A percentile compares a stretch with the other conserved stretches of the same genome.
Conservation (phyloP, 2,329 filamentous ascomycete genomes). For the Colletotrichum tanaceti region DNA sequence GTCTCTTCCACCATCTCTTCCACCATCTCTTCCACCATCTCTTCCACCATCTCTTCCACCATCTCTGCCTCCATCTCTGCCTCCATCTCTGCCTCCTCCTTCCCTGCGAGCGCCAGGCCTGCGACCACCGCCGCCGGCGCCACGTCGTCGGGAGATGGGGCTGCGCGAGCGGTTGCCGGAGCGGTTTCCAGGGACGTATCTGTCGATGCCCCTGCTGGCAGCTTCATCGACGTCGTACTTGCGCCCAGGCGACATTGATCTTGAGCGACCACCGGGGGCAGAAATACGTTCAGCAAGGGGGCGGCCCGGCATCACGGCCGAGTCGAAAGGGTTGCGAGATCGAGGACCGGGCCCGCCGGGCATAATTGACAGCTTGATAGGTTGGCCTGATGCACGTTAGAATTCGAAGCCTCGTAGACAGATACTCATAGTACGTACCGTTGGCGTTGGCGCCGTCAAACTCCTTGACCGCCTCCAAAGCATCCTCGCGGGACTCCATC, state of each 20-base stretch:
- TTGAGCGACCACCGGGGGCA: constrained; percentile 65
- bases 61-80: constrained; percentile 54
- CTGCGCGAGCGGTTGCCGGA: constrained; percentile 65
- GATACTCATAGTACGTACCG: constrained; percentile 56
- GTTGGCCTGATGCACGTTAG: constrained; percentile 68
- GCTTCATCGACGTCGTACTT: constrained; percentile 66
- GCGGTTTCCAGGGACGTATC: constrained; percentile 76
- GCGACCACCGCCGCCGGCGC: constrained; percentile 58
- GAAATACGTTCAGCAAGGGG: constrained; percentile 72
- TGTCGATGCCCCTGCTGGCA: constrained; percentile 76
- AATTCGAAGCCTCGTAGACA: constrained; percentile 9
- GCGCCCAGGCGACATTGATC: constrained; percentile 68
- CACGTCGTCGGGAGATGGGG: constrained; percentile 66
- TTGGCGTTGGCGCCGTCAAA: constrained; percentile 93
- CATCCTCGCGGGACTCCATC: constrained; percentile 78
- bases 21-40: constrained; percentile 52
- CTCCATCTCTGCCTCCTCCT: constrained; percentile 50
- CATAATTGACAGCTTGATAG: constrained; percentile 79
- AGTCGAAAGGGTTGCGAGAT: constrained; percentile 67
- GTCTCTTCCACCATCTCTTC: constrained; percentile 54
- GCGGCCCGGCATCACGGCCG: constrained; percentile 65
- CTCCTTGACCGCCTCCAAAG: constrained; percentile 78
- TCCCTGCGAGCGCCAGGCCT: constrained; percentile 64
- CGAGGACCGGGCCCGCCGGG: constrained; percentile 58
- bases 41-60: constrained; percentile 59